A percentile compares a stretch with the other conserved stretches of the same genome.
Evolutionary conservation across 352 stramenopile species (phyloP).

Genomic region (Globisporangium radiosum): DNA sequence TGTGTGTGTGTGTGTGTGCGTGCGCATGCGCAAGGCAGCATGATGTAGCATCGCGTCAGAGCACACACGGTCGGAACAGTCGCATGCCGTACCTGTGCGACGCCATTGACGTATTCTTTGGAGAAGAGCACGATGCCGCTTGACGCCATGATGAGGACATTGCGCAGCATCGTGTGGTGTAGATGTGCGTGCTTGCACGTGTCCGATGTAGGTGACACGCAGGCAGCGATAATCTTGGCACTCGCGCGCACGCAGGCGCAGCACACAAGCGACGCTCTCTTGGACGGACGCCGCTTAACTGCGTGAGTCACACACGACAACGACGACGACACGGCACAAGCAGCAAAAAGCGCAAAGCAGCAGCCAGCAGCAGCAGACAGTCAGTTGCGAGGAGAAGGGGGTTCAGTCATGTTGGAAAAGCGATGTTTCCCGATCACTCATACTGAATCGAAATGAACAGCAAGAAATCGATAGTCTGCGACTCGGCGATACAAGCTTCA

Average conservation of each 20-base stretch:
- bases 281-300: not conserved
- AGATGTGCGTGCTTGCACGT: not conserved
- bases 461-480: too few species aligned
- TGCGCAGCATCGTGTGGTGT: slow-evolving; percentile 72
- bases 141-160: slow-evolving; percentile 89
- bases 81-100: slow-evolving; percentile 54
- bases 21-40: too few species aligned
- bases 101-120: slow-evolving; percentile 86
- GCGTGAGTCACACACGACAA: not conserved
- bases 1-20: too few species aligned
- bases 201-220: too few species aligned
- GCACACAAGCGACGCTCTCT: too few species aligned
- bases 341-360: too few species aligned
- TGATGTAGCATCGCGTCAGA: too few species aligned
- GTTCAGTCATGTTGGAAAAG: not conserved
- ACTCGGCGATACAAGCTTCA: not conserved
- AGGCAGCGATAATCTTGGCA: too few species aligned
- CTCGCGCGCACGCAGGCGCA: too few species aligned
- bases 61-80: not conserved
- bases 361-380: not conserved
- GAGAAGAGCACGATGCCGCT: slow-evolving; percentile 92
- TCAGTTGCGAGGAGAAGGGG: not conserved
- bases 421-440: too few species aligned
- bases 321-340: not conserved
- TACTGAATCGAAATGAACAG: not conserved